These are phyloP conservation scores for Copromyces sp. DNA, from an alignment of 495 filamentous ascomycete species.

Conservation along the genomic window DNA sequence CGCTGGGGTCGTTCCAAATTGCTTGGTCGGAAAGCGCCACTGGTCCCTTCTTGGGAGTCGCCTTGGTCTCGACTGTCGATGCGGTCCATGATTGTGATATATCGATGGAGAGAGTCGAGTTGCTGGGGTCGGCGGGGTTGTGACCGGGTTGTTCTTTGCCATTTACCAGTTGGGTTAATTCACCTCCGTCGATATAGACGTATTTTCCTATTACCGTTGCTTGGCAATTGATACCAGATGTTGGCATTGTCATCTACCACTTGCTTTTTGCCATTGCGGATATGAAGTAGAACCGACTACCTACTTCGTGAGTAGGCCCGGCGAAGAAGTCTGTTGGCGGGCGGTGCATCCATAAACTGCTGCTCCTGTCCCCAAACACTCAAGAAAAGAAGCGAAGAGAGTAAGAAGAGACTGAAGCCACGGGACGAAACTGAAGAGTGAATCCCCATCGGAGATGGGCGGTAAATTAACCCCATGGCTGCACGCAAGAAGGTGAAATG, in stretches of 20 bases:
- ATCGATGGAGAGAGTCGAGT: conserved; percentile 1
- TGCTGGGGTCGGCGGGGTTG: background rate
- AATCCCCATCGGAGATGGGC: background rate
- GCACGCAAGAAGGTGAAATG: background rate
- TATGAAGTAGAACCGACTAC: background rate
- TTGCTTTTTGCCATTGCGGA: too few relatives aligned
- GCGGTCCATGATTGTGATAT: background rate
- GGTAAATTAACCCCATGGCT: background rate
- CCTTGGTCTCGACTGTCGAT: background rate
- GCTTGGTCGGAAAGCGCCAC: background rate
- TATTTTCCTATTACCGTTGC: conserved; percentile 12
- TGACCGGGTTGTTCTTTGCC: background rate
- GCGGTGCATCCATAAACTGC: background rate
- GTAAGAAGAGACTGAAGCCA: background rate
- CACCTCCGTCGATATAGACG: conserved; percentile 12
- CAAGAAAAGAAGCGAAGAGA: background rate
- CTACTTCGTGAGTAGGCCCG: background rate
- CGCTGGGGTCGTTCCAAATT: background rate
- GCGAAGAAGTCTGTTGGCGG: background rate
- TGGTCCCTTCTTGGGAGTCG: background rate
- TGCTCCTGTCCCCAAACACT: background rate
- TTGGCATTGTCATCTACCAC: background rate
- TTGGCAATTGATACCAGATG: background rate
- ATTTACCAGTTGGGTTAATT: conserved; percentile 6
- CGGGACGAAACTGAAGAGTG: background rate